Conservation (phyloP, 2,329 filamentous ascomycete genomes). For the Trichoderma citrinoviride region DNA sequence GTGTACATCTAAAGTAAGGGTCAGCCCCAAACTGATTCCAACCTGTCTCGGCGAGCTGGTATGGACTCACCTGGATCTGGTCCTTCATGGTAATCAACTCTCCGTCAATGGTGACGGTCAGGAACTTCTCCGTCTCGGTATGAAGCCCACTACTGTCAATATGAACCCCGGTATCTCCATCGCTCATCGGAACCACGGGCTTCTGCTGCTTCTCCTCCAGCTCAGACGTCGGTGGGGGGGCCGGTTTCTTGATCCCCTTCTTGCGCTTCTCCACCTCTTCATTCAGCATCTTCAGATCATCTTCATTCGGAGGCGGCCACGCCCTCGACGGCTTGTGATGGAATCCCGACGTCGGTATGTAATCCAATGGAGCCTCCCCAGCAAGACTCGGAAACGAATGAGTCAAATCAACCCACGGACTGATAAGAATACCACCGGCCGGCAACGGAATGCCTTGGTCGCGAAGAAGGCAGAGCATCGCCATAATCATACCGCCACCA, state of each 20-base stretch:
- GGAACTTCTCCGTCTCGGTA: constrained; percentile 33
- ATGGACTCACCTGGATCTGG: constrained; percentile 72
- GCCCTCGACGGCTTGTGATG: constrained; percentile 82
- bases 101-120: constrained; percentile 70
- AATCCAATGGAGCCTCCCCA: constrained; percentile 71
- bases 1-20: constrained; percentile 58
- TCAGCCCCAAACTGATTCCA: constrained; percentile 14
- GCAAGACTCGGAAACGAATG: constrained; percentile 94
- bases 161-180: constrained; percentile 26
- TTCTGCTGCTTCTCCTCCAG: constrained; percentile 37
- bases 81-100: constrained; percentile 73
- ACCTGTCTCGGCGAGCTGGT: background rate
- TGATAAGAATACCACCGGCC: constrained; percentile 85
- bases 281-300: constrained; percentile 61
- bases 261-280: constrained; percentile 48
- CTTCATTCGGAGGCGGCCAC: constrained; percentile 90
- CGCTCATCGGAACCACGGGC: constrained; percentile 32
- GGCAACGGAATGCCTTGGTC: constrained; percentile 82
- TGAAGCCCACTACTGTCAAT: constrained; percentile 32
- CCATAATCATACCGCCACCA: constrained; percentile 84
- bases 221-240: constrained; percentile 25
- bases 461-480: constrained; percentile 73
- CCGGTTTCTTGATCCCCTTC: constrained; percentile 28
- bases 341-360: constrained; percentile 84
- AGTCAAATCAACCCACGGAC: constrained; percentile 92